A percentile compares a stretch with the other conserved stretches of the same genome.
phyloP scores from a whole-genome alignment of 2,329 filamentous ascomycete genomes.

The Pestalotiopsis sp. region DNA sequence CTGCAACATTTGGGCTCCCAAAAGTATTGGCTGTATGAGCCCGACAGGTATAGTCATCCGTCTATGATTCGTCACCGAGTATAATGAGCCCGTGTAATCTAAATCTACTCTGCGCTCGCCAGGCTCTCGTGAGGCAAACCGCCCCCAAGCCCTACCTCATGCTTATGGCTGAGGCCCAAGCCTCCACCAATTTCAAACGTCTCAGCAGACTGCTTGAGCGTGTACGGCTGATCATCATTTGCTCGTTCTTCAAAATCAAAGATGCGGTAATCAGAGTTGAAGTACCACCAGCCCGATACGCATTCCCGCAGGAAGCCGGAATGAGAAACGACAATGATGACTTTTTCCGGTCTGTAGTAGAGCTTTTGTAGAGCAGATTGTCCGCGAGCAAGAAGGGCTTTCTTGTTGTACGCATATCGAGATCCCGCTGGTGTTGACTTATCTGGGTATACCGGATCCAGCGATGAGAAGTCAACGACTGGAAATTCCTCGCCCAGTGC shows the following conservation, averaged over 20 bases:
- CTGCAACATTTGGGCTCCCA: no score
- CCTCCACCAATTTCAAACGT: constrained; percentile 51
- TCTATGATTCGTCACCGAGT: background rate
- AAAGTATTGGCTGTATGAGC: no score
- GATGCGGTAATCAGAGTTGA: constrained; percentile 67
- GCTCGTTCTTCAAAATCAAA: constrained; percentile 51
- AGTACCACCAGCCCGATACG: constrained; percentile 57
- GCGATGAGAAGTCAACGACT: constrained; percentile 54
- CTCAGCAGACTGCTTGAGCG: constrained; percentile 50
- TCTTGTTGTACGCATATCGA: constrained; percentile 55
- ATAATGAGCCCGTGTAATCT: background rate
- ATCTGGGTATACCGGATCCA: constrained; percentile 65
- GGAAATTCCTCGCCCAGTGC: constrained; percentile 54
- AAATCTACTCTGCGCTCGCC: background rate
- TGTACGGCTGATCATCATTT: constrained; percentile 30
- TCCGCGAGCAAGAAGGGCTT: constrained; percentile 58
- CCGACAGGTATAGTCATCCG: no score
- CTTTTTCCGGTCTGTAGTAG: constrained; percentile 57
- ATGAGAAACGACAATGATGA: constrained; percentile 67
- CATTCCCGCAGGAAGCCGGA: constrained; percentile 64
- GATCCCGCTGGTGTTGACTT: constrained; percentile 53
- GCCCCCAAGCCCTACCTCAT: constrained; percentile 40
- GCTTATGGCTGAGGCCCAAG: constrained; percentile 49
- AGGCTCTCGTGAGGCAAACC: constrained; percentile 38
- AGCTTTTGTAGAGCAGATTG: constrained; percentile 53